Evolutionary conservation across 2,329 filamentous ascomycete species (phyloP), one percentile per base, ranked within the genome.

Genomic region (Aspergillus candidus): DNA sequence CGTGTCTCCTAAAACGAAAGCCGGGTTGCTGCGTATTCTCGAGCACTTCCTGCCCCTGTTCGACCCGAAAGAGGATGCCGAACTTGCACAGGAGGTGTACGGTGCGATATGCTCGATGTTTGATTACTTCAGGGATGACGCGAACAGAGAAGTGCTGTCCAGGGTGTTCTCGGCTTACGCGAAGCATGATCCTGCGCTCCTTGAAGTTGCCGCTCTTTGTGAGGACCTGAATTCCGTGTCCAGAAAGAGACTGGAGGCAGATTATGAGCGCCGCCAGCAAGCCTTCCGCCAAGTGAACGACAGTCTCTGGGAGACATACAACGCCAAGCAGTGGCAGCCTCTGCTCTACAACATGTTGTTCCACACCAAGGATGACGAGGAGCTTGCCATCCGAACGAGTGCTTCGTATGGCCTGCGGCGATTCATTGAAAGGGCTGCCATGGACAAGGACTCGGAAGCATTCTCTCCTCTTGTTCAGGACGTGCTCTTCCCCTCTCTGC

Each of bases 291-390:
- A 70, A 6, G 83, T 97, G 50, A 86, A 84, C 31, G 77, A 79
- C 33, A 70, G 78, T 3, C 71, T 77, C n/a, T 80, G 79, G 32
- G 62, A 62, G 1, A 67, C 72, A 0, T 80, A 90, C 48, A 83
- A 78, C 0, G 69, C 82, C 1, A 77, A 78, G 46, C 86, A 95
- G 65, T 98, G 93, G 91, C 77, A 83, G 41, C 90, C 93, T 5
- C 68, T 98, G 14, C 70, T 97, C 10, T 86, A 90, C 68, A 98
- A 97, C 60, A 79, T 94, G 71, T 74, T 95, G 2, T 97, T 84
- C 67, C 93, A 85, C 60, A 83, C 96, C 52, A 83, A 82, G 52
- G 81, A 91, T 51, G 84, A 88, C 43, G 88, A 95, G 50, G 93
- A 98, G 62, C 83, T 94, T 51, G 86, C 88, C 36, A 86, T 96